These are phyloP conservation scores for Pseudotsuga menziesii DNA, from an alignment of 75 land plant species.

Conservation along the genomic window DNA sequence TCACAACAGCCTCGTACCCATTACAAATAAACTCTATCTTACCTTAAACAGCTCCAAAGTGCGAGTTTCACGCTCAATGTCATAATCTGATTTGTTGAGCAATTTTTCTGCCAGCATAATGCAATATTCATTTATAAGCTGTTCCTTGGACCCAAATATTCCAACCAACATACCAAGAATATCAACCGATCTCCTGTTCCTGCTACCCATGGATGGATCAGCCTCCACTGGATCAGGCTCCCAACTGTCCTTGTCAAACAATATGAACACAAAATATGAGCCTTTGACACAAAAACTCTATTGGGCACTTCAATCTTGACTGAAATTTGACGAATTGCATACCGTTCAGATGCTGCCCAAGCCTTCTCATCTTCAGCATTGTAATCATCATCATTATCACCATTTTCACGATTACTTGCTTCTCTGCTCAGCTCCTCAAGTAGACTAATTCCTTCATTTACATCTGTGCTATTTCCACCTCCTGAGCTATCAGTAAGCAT, in stretches of 20 bases:
- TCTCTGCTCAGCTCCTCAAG: constrained; percentile 96
- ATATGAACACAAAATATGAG: not conserved
- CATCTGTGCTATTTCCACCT: constrained; percentile 56
- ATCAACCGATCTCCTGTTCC: constrained; percentile 80
- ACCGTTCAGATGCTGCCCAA: constrained; percentile 88
- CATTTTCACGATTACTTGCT: constrained; percentile 67
- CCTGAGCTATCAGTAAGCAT: constrained; percentile 93
- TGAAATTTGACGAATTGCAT: constrained; percentile 6
- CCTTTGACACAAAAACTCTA: not conserved
- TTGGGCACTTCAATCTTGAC: not conserved
- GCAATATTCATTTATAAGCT: constrained; percentile 91
- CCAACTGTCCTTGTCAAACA: constrained; percentile 54
- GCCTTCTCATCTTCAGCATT: constrained; percentile 89
- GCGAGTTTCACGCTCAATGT: constrained; percentile 91
- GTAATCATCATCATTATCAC: constrained; percentile 72
- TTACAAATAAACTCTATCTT: not conserved
- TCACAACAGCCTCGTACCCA: not conserved
- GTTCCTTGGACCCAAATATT: constrained; percentile 96
- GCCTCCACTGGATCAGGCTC: constrained; percentile 99
- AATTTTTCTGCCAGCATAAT: constrained; percentile 97
- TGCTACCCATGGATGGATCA: constrained; percentile 77
- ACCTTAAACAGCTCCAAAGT: constrained; percentile 93
- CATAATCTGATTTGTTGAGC: constrained; percentile 93
- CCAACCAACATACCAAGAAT: constrained; percentile 91
- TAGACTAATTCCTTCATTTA: constrained; percentile 79